These are phyloP conservation scores for Pythium guiyangense DNA, from an alignment of 352 stramenopile genomes.

Conservation along the genomic window DNA sequence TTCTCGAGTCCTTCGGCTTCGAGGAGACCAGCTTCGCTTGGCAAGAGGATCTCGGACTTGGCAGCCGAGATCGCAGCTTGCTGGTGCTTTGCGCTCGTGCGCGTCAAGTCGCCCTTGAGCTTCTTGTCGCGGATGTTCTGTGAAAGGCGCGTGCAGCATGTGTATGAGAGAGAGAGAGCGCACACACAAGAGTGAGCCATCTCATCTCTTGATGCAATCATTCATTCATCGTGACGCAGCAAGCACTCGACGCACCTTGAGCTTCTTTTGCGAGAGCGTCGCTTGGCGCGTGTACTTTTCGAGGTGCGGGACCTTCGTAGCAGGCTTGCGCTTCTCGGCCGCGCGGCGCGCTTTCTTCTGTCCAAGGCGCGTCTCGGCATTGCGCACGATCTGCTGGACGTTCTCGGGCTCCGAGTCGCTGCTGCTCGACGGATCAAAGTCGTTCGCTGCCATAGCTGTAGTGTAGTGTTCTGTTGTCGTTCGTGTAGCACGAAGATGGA, in stretches of 20 bases:
- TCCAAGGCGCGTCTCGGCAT: constrained; percentile 55
- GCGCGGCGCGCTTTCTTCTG: constrained; percentile 21
- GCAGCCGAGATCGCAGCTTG: constrained; percentile 82
- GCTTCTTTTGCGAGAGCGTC: constrained; percentile 47
- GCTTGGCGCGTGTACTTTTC: constrained; percentile 70
- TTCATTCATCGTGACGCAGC: too few species aligned
- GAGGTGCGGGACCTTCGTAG: constrained; percentile 51
- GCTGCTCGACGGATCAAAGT: constrained; percentile 37
- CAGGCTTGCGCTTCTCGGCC: constrained; percentile 6
- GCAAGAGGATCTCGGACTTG: constrained; percentile 89
- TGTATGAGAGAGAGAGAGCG: neutral
- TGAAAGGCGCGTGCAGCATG: neutral
- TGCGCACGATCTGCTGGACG: constrained; percentile 46
- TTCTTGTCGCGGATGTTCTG: constrained; percentile 87
- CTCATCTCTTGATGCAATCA: too few species aligned
- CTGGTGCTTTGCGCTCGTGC: constrained; percentile 75
- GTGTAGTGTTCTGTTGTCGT: too few species aligned
- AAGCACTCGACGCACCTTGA: constrained; percentile 26
- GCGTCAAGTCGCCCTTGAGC: constrained; percentile 66
- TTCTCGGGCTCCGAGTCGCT: constrained; percentile 57
- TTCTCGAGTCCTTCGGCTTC: constrained; percentile 96
- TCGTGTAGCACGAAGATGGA: too few species aligned
- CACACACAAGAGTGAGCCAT: constrained; percentile 1
- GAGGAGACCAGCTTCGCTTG: constrained; percentile 79
- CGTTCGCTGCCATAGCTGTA: constrained; percentile 25